phyloP scores from a whole-genome alignment of 352 stramenopile species.

The Pythium aquatile region DNA sequence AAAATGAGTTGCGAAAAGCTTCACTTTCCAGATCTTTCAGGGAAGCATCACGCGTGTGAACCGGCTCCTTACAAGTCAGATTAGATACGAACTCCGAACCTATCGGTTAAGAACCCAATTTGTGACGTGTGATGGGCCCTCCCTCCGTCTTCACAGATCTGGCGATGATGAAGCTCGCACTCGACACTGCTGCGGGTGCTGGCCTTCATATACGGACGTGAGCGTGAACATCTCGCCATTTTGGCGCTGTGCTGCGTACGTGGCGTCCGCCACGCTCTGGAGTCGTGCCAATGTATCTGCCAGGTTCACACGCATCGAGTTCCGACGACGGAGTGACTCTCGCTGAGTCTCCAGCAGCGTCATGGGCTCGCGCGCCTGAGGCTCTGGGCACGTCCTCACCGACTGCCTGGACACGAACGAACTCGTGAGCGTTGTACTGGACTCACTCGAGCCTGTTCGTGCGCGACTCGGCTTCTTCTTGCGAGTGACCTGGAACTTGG shows the following conservation, averaged over 20 bases:
- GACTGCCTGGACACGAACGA: slow-evolving; percentile 20
- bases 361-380: not conserved
- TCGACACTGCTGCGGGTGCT: not conserved
- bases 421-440: slow-evolving; percentile 14
- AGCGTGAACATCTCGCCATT: slow-evolving; percentile 12
- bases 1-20: slow-evolving; percentile 3
- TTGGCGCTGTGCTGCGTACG: slow-evolving; percentile 12
- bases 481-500: slow-evolving; percentile 16
- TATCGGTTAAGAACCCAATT: not conserved
- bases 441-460: slow-evolving; percentile 20
- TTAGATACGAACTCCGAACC: not conserved
- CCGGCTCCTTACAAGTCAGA: not conserved
- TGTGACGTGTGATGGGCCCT: slow-evolving; percentile 8
- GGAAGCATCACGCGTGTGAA: not conserved
- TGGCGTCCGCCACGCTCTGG: slow-evolving; percentile 22
- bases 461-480: slow-evolving; percentile 9
- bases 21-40: slow-evolving; percentile 3
- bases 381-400: slow-evolving; percentile 6
- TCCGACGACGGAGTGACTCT: slow-evolving; percentile 4
- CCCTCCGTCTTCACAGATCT: slow-evolving; percentile 1
- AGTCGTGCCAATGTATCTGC: slow-evolving; percentile 12
- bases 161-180: not conserved
- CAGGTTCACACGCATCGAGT: slow-evolving; percentile 11
- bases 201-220: not conserved
- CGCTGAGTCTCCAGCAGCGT: not conserved